Evolutionary conservation across 164 flowering plant species (phyloP), one percentile per base, ranked within the genome.

Genomic region (Tetracentron sinense): DNA sequence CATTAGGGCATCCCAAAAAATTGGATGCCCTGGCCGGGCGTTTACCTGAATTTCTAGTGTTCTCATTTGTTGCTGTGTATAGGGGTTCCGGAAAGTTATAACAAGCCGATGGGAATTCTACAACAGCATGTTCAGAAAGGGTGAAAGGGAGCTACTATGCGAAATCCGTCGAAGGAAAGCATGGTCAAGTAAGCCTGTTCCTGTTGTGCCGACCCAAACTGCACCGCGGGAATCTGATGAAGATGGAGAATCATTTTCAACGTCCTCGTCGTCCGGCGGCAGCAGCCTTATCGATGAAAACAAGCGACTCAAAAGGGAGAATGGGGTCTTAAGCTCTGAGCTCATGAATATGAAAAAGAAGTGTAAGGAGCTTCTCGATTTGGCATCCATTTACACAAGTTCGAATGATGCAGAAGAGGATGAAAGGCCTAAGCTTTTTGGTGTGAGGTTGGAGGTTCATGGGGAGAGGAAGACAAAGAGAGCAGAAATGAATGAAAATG

Each of bases 51-150:
- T n/a, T n/a, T n/a, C n/a, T n/a, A n/a, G n/a, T n/a, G n/a, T n/a
- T n/a, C n/a, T n/a, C n/a, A n/a, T n/a, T n/a, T n/a, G n/a, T n/a
- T n/a, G n/a, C n/a, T n/a, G 29, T 29, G 30, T 26, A 52, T 56
- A 69, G 92, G 92, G 96, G 5, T 89, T 89, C 28, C 77, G 87
- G 0, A 89, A 86, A 65, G 84, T 82, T 21, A 75, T 85, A 23
- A 80, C 89, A 6, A 78, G 75, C 63, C 70, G 92, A n/a, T 89
- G 96, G 96, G 96, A 89, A 64, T 89, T 89, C 63, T 78, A 82
- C 81, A 89, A 89, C 62, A 82, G 82, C 51, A 73, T 72, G 85
- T 89, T 89, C 62, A 74, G 80, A 19, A 84, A 68, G 55, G 96
- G 87, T 0, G 69, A 73, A n/a, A 81, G 62, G 61, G 85, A 80